A percentile compares a stretch with the other conserved stretches of the same genome.
Conservation (phyloP, 1,284 basidiomycete species). For the Taiwanofungus camphoratus region DNA sequence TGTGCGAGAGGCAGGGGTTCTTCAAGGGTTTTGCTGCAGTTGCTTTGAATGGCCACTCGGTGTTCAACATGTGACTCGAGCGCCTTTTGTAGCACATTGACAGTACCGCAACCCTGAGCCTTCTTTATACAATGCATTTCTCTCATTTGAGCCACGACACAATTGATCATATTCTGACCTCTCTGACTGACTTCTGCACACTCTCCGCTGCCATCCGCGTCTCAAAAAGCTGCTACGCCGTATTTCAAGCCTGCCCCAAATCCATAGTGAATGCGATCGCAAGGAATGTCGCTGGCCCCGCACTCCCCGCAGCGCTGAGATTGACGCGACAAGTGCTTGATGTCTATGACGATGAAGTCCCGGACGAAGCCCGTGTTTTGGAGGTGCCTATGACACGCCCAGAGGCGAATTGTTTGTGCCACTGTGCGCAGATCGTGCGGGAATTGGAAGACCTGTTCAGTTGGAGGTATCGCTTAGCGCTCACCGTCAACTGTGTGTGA, state of each 20-base stretch:
- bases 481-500: neutral
- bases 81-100: too few species aligned
- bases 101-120: too few species aligned
- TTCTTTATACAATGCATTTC: conserved; percentile 7
- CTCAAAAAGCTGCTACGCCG: conserved; percentile 22
- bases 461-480: conserved; percentile 24
- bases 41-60: too few species aligned
- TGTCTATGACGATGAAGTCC: too few species aligned
- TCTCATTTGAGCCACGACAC: conserved; percentile 22
- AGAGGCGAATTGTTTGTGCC: conserved; percentile 12
- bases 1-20: too few species aligned
- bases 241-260: conserved; percentile 27
- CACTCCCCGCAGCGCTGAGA: conserved; percentile 27
- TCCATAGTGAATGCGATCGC: conserved; percentile 24
- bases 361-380: too few species aligned
- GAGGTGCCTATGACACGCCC: too few species aligned
- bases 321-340: too few species aligned
- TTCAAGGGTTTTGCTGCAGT: too few species aligned
- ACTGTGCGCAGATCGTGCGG: conserved; percentile 18
- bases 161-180: conserved; percentile 27
- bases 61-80: too few species aligned
- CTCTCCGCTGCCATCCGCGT: conserved; percentile 24
- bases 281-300: conserved; percentile 30
- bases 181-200: conserved; percentile 24
- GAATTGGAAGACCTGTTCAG: conserved; percentile 32